These are phyloP conservation scores for Hypocreales sp. DNA, from an alignment of 2,329 filamentous ascomycete genomes.

Conservation along the genomic window DNA sequence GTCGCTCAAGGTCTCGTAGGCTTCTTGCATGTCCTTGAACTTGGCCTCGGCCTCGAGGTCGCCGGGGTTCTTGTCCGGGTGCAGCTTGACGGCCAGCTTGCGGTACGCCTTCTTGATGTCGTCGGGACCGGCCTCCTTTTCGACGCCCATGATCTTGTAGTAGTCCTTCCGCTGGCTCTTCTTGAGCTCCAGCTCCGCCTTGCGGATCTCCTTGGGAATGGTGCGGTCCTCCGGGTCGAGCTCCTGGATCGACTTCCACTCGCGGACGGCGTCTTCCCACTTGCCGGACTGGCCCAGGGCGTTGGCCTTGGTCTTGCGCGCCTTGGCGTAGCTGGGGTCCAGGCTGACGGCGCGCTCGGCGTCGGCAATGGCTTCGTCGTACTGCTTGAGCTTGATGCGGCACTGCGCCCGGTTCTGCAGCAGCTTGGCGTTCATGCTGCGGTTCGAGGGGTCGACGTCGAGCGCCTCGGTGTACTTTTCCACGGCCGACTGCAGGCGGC, in stretches of 20 bases:
- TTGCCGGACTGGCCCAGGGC: constrained; percentile 70
- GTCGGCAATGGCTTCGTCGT: constrained; percentile 65
- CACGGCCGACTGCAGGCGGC: constrained; percentile 64
- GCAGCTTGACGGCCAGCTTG: constrained; percentile 83
- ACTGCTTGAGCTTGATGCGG: constrained; percentile 70
- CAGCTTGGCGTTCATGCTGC: constrained; percentile 86
- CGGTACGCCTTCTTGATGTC: constrained; percentile 96
- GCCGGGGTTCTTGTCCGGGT: constrained; percentile 94
- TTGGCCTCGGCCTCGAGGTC: constrained; percentile 71
- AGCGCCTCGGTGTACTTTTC: constrained; percentile 74
- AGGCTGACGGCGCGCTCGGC: constrained; percentile 72
- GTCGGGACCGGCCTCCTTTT: constrained; percentile 69
- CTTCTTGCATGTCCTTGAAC: constrained; percentile 97
- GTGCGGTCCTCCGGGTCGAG: constrained; percentile 66
- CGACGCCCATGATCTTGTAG: constrained; percentile 87
- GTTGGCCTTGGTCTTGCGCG: constrained; percentile 85
- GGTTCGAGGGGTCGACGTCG: constrained; percentile 74
- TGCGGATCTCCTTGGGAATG: constrained; percentile 71
- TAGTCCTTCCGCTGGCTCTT: constrained; percentile 96
- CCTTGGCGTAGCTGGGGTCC: constrained; percentile 77
- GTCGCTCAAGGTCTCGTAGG: constrained; percentile 90
- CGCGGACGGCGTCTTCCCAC: constrained; percentile 83
- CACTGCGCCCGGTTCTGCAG: constrained; percentile 87
- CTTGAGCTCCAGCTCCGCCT: constrained; percentile 89
- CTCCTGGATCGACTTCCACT: constrained; percentile 78